A percentile compares a stretch with the other conserved stretches of the same genome.
These are phyloP conservation scores for Hymenoscyphus occultus DNA, from an alignment of 2,329 filamentous ascomycete genomes.

Conservation along the genomic window DNA sequence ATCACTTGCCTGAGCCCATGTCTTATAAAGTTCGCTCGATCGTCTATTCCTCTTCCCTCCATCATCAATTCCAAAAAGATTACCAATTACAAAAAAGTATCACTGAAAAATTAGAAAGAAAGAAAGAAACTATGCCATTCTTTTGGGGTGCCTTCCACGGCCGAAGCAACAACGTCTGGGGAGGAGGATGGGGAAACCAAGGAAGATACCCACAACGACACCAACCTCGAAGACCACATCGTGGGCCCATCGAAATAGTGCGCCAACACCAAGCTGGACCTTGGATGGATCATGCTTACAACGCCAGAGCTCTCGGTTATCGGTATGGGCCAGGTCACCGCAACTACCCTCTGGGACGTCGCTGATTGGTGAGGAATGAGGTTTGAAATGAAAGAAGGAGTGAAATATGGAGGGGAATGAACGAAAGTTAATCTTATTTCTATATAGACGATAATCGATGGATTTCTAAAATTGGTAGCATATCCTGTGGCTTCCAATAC, in stretches of 20 bases:
- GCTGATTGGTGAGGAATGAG: background rate
- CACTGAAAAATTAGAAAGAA: background rate
- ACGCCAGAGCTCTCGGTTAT: background rate
- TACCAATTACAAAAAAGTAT: background rate
- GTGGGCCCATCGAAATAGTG: background rate
- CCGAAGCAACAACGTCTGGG: slow-evolving; percentile 2
- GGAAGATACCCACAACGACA: background rate
- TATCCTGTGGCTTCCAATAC: no score
- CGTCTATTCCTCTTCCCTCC: no score
- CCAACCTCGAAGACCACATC: background rate
- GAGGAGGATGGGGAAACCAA: background rate
- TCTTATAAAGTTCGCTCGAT: no score
- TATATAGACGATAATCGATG: background rate
- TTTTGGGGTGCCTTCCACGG: background rate
- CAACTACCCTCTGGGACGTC: background rate
- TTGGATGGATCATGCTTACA: slow-evolving; percentile 5
- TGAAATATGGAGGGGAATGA: background rate
- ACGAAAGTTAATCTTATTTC: background rate
- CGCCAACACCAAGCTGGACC: background rate
- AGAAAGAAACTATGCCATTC: background rate
- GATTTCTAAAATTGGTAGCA: background rate
- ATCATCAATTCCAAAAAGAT: no score
- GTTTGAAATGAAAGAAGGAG: background rate
- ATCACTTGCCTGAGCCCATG: no score
- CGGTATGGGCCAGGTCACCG: background rate